Evolutionary conservation across 352 stramenopile genomes (phyloP).

Genomic region (Phytophthora sansomeana): DNA sequence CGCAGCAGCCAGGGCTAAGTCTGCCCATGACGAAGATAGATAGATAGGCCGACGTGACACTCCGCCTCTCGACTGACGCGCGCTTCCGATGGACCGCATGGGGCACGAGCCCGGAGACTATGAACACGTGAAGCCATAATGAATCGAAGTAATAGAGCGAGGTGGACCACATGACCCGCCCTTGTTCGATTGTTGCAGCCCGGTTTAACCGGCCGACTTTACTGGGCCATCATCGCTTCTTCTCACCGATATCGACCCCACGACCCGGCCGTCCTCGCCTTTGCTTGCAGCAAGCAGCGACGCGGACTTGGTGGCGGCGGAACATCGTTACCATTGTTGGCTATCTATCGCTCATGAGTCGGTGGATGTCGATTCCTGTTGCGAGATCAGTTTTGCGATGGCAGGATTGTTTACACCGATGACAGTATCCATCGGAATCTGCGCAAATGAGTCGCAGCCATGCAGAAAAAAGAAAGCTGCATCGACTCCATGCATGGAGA

Average conservation of each 20-base stretch:
- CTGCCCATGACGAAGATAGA: conserved; percentile 13
- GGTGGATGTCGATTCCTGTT: neutral
- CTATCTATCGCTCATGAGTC: neutral
- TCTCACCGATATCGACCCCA: conserved; percentile 19
- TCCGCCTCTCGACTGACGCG: conserved; percentile 29
- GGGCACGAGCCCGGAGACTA: conserved; percentile 11
- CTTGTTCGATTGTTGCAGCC: conserved; percentile 31
- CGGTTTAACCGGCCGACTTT: conserved; percentile 33
- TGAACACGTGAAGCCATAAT: conserved; percentile 18
- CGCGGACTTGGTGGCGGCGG: neutral
- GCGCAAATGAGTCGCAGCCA: conserved; percentile 9
- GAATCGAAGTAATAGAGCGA: conserved; percentile 16
- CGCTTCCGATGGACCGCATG: conserved; percentile 31
- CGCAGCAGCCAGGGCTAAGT: conserved; percentile 5
- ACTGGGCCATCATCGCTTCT: conserved; percentile 4
- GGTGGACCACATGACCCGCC: conserved; percentile 23
- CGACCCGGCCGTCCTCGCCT: conserved; percentile 3
- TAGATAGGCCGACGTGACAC: conserved; percentile 28
- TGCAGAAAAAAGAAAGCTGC: conserved; percentile 25
- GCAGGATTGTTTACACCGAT: conserved; percentile 24
- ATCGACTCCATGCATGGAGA: conserved; percentile 6
- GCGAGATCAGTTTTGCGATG: neutral
- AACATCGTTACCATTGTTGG: neutral
- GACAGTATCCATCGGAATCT: neutral
- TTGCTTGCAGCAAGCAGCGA: neutral